phyloP scores from a whole-genome alignment of 352 stramenopile species.

The Salisapilia sapeloensis region DNA sequence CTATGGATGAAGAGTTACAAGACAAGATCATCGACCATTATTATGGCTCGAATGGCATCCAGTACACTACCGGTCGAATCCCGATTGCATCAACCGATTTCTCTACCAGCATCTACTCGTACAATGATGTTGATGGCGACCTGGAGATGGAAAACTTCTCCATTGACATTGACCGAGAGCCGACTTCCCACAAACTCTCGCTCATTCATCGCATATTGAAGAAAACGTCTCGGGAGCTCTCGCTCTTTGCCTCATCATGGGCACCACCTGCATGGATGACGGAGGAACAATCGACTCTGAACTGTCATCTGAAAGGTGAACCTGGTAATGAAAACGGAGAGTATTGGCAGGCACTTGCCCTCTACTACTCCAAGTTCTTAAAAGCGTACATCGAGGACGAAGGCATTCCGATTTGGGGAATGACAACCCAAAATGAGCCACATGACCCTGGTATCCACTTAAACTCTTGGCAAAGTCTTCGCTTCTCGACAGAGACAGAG shows the following conservation, averaged over 20 bases:
- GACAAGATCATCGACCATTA: slow-evolving; percentile 18
- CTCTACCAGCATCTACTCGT: slow-evolving; percentile 22
- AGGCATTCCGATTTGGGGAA: slow-evolving; percentile 15
- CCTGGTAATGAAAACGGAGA: slow-evolving; percentile 6
- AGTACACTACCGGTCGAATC: slow-evolving; percentile 25
- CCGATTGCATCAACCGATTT: slow-evolving; percentile 31
- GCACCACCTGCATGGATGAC: slow-evolving; percentile 41
- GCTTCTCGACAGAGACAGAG: slow-evolving; percentile 4
- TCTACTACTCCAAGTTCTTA: slow-evolving; percentile 34
- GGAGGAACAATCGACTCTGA: slow-evolving; percentile 2
- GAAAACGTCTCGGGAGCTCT: slow-evolving; percentile 4
- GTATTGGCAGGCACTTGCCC: slow-evolving; percentile 13
- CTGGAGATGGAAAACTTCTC: slow-evolving; percentile 20
- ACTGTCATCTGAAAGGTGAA: slow-evolving; percentile 6
- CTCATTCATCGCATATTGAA: slow-evolving; percentile 6
- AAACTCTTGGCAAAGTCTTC: slow-evolving; percentile 9
- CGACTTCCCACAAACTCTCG: slow-evolving; percentile 11
- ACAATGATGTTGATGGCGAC: slow-evolving; percentile 17
- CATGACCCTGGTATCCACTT: slow-evolving; percentile 5
- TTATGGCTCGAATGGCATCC: slow-evolving; percentile 12
- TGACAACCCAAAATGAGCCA: slow-evolving; percentile 34
- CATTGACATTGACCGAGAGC: slow-evolving; percentile 12
- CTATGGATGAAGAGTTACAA: slow-evolving; percentile 10
- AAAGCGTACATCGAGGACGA: slow-evolving; percentile 12
- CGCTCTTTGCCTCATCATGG: slow-evolving; percentile 24